A percentile compares a stretch with the other conserved stretches of the same genome.
phyloP scores from a whole-genome alignment of 345 rosid genomes.

The Physaria fendleri region DNA sequence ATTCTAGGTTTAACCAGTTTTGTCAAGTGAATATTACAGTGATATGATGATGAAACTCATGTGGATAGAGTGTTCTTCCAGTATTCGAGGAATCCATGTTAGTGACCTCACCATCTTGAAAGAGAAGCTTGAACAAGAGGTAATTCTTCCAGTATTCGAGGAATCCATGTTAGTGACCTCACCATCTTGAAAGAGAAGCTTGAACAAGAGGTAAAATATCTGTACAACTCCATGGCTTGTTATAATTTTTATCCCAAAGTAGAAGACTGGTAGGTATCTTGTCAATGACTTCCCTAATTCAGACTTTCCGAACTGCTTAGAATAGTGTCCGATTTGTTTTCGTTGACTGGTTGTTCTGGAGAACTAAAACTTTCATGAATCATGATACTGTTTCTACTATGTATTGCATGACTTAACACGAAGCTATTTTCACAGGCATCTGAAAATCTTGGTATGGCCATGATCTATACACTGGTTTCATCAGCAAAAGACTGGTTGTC shows the following conservation, averaged over 20 bases:
- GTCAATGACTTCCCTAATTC: not conserved
- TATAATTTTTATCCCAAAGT: not conserved
- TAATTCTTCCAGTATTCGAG: slow-evolving; percentile 61
- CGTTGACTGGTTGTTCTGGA: not conserved
- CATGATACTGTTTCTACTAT: not conserved
- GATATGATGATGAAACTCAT: slow-evolving; percentile 12
- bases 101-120: slow-evolving; percentile 68
- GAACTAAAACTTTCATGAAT: not conserved
- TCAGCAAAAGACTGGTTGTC: slow-evolving; percentile 92
- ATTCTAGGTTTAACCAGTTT: slow-evolving; percentile 17
- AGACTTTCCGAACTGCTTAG: not conserved
- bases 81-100: slow-evolving; percentile 72
- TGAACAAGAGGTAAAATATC: slow-evolving; percentile 64
- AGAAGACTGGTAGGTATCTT: not conserved
- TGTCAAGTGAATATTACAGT: not conserved
- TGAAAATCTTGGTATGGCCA: slow-evolving; percentile 97
- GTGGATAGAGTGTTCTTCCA: slow-evolving; percentile 20
- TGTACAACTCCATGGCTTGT: not conserved
- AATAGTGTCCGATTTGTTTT: not conserved
- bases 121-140: slow-evolving; percentile 82
- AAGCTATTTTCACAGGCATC: slow-evolving; percentile 47
- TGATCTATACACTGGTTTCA: slow-evolving; percentile 82
- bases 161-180: slow-evolving; percentile 67
- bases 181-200: slow-evolving; percentile 76
- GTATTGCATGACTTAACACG: not conserved